phyloP scores from a whole-genome alignment of 1,139 yeast species.

The Pichia cactophila region DNA sequence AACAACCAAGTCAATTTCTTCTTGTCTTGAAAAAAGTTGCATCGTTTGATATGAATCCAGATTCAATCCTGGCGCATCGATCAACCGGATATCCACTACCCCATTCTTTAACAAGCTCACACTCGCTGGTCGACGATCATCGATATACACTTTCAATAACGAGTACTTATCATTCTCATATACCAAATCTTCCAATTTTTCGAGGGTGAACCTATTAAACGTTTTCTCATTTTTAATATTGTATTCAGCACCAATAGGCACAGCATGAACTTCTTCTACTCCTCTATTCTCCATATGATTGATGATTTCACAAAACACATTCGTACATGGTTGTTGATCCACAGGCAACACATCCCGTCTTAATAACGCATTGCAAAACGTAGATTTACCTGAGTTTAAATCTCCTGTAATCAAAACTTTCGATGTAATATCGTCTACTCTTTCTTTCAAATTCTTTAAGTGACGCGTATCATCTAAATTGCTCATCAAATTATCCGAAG shows the following conservation, averaged over 20 bases:
- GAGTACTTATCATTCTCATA: slow-evolving; percentile 65
- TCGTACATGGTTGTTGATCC: slow-evolving; percentile 97
- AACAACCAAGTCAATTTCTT: slow-evolving; percentile 92
- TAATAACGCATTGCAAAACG: slow-evolving; percentile 86
- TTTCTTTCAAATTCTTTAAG: slow-evolving; percentile 61
- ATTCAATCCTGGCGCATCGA: slow-evolving; percentile 96
- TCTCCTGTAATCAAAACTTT: slow-evolving; percentile 97
- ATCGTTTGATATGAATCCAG: slow-evolving; percentile 92
- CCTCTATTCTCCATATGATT: slow-evolving; percentile 74
- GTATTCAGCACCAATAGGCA: slow-evolving; percentile 56
- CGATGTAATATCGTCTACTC: slow-evolving; percentile 88
- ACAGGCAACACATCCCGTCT: slow-evolving; percentile 78
- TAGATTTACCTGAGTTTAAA: slow-evolving; percentile 91
- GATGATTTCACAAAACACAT: slow-evolving; percentile 89
- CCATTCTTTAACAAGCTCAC: slow-evolving; percentile 81
- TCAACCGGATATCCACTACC: slow-evolving; percentile 81
- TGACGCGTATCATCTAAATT: slow-evolving; percentile 62
- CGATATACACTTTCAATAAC: slow-evolving; percentile 71
- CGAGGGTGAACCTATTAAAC: slow-evolving; percentile 47
- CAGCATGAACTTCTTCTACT: slow-evolving; percentile 89
- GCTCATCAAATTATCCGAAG: slow-evolving; percentile 37
- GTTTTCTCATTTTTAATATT: slow-evolving; percentile 57
- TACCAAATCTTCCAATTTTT: slow-evolving; percentile 62
- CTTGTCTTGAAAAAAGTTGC: slow-evolving; percentile 92
- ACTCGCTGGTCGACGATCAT: slow-evolving; percentile 63